A percentile compares a stretch with the other conserved stretches of the same genome.
Conservation (phyloP, 257 asterid species). For the Nicotiana noctiflora region DNA sequence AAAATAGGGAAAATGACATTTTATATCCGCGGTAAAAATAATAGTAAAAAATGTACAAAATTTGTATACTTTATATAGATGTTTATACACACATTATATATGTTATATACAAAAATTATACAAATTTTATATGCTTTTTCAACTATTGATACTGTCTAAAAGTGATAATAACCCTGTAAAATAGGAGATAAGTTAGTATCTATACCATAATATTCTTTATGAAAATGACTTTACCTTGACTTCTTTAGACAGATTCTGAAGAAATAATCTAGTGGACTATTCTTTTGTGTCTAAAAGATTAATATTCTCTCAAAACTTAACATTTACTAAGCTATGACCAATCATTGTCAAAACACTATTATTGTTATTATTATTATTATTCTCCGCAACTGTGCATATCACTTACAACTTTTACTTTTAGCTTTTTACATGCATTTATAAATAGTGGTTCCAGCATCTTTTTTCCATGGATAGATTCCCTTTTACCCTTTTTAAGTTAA, state of each 20-base stretch:
- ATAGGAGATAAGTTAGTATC: no score
- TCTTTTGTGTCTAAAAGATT: neutral
- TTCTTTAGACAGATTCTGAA: conserved; percentile 24
- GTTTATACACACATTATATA: no score
- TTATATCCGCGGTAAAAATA: no score
- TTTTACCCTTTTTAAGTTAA: conserved; percentile 8
- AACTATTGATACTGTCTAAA: no score
- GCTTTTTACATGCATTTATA: conserved; percentile 9
- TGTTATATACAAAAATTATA: no score
- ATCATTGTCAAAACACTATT: conserved; percentile 14
- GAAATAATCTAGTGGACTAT: neutral
- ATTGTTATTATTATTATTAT: neutral
- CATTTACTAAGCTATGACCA: conserved; percentile 11
- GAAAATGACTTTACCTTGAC: conserved; percentile 33
- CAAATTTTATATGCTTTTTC: no score
- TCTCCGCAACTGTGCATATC: conserved; percentile 11
- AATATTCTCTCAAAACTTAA: neutral
- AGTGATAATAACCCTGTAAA: no score
- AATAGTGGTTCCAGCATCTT: neutral
- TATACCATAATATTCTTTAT: neutral
- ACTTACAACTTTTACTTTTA: neutral
- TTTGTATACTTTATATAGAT: no score
- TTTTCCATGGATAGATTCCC: neutral
- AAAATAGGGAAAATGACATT: no score
- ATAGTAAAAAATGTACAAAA: no score